Evolutionary conservation across 177 flowering plant species (phyloP), one percentile per base, ranked within the genome.

Genomic region (Telopea speciosissima): DNA sequence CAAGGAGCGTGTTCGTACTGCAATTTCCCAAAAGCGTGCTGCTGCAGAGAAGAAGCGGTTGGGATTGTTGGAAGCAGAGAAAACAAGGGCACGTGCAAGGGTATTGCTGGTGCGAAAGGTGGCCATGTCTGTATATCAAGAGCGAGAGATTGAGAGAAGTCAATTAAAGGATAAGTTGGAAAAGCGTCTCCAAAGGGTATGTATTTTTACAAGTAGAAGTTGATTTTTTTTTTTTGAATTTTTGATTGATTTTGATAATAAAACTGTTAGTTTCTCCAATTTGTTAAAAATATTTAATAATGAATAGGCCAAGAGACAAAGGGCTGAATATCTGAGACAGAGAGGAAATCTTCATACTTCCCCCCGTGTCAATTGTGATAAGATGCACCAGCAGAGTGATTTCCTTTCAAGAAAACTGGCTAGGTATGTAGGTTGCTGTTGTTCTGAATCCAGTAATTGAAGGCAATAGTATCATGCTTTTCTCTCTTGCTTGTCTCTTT

Each of bases 41-140:
- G 91, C 98, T 74, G 98, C 99, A 33, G 98, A 96, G 86, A 86
- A 78, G 81, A 96, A 96, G 79, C 82, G 98, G 22, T 52, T 89
- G 71, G 90, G 86, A 63, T 78, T 93, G 69, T 79, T 93, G 63
- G 98, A 96, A 79, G 97, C 91, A 9, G 98, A 93, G 79, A 96
- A 83, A 83, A 89, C 75, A 73, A 84, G 82, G 65, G 98, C 94
- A 73, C 84, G 68, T 77, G 95, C 97, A 69, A 82, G 91, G 70
- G 78, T 85, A 26, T 59, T 82, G 81, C 85, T 85, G 73, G 99
- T 86, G 69, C 81, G 79, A 26, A 80, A 79, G 31, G 95, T 88
- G 31, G 97, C 97, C 21, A 88, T 81, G 42, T 85, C 86, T 71
- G 85, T 91, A 40, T 79, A 80, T 68, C 82, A 79, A 62, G 91